Percentiles rank a stretch among this genome's conserved stretches.
phyloP scores from a whole-genome alignment of 1,284 basidiomycete species.

The Lentinus polychrous region DNA sequence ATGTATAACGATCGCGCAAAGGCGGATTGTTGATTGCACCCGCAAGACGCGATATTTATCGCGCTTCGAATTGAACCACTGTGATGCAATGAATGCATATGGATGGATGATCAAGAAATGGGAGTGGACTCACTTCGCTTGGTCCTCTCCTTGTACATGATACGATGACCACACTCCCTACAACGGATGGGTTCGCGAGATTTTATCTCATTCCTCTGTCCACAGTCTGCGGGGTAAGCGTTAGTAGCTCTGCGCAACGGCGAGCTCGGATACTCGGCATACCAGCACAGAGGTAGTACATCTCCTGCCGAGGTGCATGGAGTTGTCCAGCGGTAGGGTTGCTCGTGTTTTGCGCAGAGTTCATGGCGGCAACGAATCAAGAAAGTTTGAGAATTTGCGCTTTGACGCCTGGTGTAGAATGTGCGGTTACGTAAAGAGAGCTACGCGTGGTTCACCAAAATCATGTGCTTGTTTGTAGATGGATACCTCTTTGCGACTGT shows the following conservation, averaged over 20 bases:
- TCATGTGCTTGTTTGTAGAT: too few relatives aligned
- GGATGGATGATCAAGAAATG: constrained; percentile 13
- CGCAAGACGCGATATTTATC: constrained; percentile 33
- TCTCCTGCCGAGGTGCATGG: constrained; percentile 41
- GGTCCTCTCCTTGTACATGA: constrained; percentile 99
- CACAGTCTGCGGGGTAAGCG: constrained; percentile 64
- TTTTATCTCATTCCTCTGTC: constrained; percentile 89
- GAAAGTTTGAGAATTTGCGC: constrained; percentile 13
- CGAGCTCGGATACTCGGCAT: constrained; percentile 20
- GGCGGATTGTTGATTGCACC: too few relatives aligned
- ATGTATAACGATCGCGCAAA: too few relatives aligned
- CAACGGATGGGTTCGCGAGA: constrained; percentile 95
- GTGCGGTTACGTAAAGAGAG: too few relatives aligned
- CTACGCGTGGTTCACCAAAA: too few relatives aligned
- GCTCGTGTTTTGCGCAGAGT: constrained; percentile 31
- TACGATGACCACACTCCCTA: constrained; percentile 94
- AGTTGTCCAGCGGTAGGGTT: constrained; percentile 11
- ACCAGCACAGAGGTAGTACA: constrained; percentile 95
- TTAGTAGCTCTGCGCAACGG: not conserved
- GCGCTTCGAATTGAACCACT: constrained; percentile 89
- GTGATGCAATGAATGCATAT: not conserved
- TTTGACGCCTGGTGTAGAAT: too few relatives aligned
- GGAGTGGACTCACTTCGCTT: constrained; percentile 74
- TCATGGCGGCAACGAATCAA: constrained; percentile 32
- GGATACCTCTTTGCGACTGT: too few relatives aligned